Evolutionary conservation across 805 yeast genomes (phyloP).

Genomic region (Brettanomyces bruxellensis): DNA sequence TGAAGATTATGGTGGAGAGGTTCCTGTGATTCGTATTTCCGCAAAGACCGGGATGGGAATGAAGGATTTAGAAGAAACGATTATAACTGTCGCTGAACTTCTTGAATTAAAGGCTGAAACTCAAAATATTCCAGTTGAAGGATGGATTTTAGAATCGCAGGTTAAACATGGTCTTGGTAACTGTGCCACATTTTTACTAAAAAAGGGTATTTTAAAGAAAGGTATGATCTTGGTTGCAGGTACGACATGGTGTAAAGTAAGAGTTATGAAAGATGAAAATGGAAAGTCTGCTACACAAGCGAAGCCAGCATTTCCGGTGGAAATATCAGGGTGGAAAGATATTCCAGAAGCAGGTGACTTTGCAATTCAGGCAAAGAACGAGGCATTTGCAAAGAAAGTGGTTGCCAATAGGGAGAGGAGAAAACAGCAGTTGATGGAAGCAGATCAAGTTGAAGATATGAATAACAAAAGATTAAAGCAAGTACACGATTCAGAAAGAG

Average conservation of each 20-base stretch:
- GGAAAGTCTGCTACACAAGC: slow-evolving; percentile 60
- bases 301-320: slow-evolving; percentile 84
- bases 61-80: slow-evolving; percentile 83
- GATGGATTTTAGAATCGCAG: slow-evolving; percentile 84
- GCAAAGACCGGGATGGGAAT: slow-evolving; percentile 87
- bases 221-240: slow-evolving; percentile 84
- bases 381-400: slow-evolving; percentile 67
- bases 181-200: slow-evolving; percentile 75
- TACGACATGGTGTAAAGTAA: slow-evolving; percentile 74
- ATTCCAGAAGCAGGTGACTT: slow-evolving; percentile 88
- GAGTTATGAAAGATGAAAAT: slow-evolving; percentile 64
- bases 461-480: slow-evolving; percentile 58
- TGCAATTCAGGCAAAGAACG: slow-evolving; percentile 67
- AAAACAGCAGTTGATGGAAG: slow-evolving; percentile 43
- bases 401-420: slow-evolving; percentile 53
- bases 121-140: slow-evolving; percentile 55
- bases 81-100: slow-evolving; percentile 76
- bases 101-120: slow-evolving; percentile 63
- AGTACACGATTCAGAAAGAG: slow-evolving; percentile 41
- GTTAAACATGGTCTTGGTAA: slow-evolving; percentile 76
- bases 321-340: slow-evolving; percentile 89
- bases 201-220: slow-evolving; percentile 63
- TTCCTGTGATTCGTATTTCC: slow-evolving; percentile 79
- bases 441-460: slow-evolving; percentile 56
- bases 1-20: slow-evolving; percentile 93